Evolutionary conservation across 305 asterid genomes (phyloP), one percentile per base, ranked within the genome.

Genomic region (Fraxinus velutina): DNA sequence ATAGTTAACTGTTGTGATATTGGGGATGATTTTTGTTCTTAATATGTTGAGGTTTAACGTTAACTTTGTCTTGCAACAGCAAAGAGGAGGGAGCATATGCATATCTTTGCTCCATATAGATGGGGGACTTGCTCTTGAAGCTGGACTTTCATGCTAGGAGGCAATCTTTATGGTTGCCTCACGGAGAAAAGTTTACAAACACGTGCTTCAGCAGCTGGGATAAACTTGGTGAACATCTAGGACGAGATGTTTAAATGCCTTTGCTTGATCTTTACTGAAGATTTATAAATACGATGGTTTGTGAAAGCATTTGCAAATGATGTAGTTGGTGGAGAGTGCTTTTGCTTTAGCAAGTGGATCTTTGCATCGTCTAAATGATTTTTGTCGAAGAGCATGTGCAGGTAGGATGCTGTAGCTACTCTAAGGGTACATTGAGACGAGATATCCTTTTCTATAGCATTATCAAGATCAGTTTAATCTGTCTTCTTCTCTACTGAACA

Each of bases 171-270:
- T 32, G 15, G 27, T 24, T 24, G 42, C 42, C 60, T 68, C 83
- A 78, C 37, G 75, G 80, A 47, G 79, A 60, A 42, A 39, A 19
- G 66, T 81, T 77, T 57, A 29, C 17, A 70, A 79, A 74, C 80
- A 33, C 24, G 27, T 32, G 44, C 29, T 82, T 27, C 75, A 32
- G 6, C 19, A 4, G 24, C 70, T 33, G 80, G 72, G 81, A 77
- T 42, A 81, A 76, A 15, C 15, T 77, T 19, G 44, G 76, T 42
- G 37, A 47, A 73, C 32, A 13, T n/a, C 3, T 5, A 60, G 60
- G 73, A 17, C 36, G n/a, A 57, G 27, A 66, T 71, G 27, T 24
- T 70, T 34, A 22, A 7, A 52, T 19, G 68, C 68, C 27, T 57
- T 47, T 71, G 57, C 76, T 60, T 73, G 64, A 75, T 42, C 76